phyloP scores from a whole-genome alignment of 169 alveolate genomes.

The Condylostoma magnum region DNA sequence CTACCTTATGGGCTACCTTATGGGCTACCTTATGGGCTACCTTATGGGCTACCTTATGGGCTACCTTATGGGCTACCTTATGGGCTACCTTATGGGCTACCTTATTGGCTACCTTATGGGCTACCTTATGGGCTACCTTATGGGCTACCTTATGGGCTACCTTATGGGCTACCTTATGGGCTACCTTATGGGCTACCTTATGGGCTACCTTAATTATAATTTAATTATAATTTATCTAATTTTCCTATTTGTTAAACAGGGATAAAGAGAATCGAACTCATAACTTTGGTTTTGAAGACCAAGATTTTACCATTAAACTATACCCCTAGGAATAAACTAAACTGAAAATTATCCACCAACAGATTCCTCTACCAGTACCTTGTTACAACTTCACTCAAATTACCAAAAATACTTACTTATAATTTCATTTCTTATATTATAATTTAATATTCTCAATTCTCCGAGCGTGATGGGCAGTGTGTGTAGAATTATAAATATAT shows the following conservation, averaged over 20 bases:
- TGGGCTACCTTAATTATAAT: too few relatives aligned
- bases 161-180: too few relatives aligned
- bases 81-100: neutral
- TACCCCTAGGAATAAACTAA: conserved; percentile 26
- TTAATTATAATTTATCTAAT: too few relatives aligned
- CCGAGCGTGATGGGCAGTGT: conserved; percentile 63
- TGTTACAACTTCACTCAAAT: conserved; percentile 59
- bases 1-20: too few relatives aligned
- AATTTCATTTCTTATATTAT: too few relatives aligned
- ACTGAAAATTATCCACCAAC: too few relatives aligned
- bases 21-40: neutral
- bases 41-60: neutral
- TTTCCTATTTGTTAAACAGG: too few relatives aligned
- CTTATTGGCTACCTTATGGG: neutral
- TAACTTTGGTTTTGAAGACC: conserved; percentile 42
- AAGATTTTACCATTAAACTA: conserved; percentile 40
- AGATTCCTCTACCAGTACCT: conserved; percentile 63
- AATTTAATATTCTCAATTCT: conserved; percentile 20
- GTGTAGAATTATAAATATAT: conserved; percentile 37
- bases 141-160: neutral
- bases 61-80: neutral
- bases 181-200: too few relatives aligned
- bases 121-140: neutral
- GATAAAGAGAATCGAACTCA: conserved; percentile 39
- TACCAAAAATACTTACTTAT: conserved; percentile 21